Evolutionary conservation across 2,329 filamentous ascomycete genomes (phyloP), one percentile per base, ranked within the genome.

Genomic region (Claviceps arundinis): DNA sequence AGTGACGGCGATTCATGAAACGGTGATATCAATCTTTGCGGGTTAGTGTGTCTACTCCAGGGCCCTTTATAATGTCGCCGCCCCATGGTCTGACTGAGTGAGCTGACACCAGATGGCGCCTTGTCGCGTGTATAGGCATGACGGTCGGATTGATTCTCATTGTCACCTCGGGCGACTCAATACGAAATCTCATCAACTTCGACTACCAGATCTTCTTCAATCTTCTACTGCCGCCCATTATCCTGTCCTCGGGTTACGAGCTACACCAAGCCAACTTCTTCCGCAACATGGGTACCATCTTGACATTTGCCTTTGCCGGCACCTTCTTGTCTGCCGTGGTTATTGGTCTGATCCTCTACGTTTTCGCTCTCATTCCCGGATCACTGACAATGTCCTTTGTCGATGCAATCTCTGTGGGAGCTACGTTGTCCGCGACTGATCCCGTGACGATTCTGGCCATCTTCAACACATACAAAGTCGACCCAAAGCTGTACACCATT

Each of bases 161-260:
- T 63, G 73, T 96, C 56, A 87, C 82, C 44, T 84, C 85, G 50
- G 84, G 85, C 58, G 84, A 88, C 56, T 88, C 85, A 56, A 89
- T 98, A 61, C 85, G 90, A 67, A 87, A 87, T 65, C 83, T 88
- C 57, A 89, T 98, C 64, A 95, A 85, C 69, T 98, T 98, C 75
- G 87, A 97, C 73, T 96, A 96, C 67, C 90, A 97, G 65, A 95
- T 97, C 75, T 98, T 98, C 76, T 98, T 98, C 77, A 98, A 98
- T 69, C 80, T 98, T 46, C 81, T 98, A 13, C 85, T 98, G n/a
- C 93, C 93, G 40, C 93, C 93, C 52, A 98, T 98, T 65, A 98
- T 98, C 65, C 78, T 98, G 30, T 91, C 90, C 16, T 96, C 91
- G 16, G 93, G 93, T 51, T 98, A 97, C 71, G 93, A 98, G 70